Evolutionary conservation across 78 protist genomes (phyloP).

Genomic region (Paratrimastix pyriformis): DNA sequence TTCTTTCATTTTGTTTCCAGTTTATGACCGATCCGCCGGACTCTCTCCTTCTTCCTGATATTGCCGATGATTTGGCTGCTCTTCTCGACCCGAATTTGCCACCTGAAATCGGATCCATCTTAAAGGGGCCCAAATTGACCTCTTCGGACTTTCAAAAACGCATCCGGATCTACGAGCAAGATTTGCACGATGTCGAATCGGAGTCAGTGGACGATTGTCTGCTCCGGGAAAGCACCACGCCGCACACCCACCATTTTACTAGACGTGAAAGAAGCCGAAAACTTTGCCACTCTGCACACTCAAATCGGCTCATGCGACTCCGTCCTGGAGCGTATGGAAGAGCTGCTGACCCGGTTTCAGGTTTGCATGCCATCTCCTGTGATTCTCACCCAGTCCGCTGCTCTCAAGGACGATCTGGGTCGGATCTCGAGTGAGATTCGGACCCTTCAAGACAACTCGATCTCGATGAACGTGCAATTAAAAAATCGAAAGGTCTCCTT

Average conservation of each 20-base stretch:
- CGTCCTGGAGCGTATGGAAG: constrained; percentile 28
- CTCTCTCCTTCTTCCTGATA: no score
- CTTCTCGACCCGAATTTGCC: no score
- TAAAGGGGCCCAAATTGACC: no score
- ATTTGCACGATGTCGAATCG: neutral
- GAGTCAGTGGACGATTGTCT: constrained; percentile 2
- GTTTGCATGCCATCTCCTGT: no score
- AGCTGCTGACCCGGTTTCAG: constrained; percentile 34
- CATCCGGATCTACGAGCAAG: no score
- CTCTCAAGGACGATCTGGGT: no score
- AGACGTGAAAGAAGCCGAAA: constrained; percentile 11
- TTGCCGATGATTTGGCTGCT: no score
- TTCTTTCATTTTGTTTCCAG: no score
- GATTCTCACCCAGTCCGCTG: no score
- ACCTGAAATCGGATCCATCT: no score
- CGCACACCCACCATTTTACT: neutral
- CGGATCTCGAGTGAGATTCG: constrained; percentile 26
- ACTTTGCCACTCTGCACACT: constrained; percentile 24
- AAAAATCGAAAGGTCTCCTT: constrained; percentile 23
- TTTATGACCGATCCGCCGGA: no score
- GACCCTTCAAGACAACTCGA: constrained; percentile 32
- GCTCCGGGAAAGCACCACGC: neutral
- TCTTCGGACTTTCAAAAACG: no score
- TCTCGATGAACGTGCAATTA: constrained; percentile 28
- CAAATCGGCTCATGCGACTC: constrained; percentile 31